Evolutionary conservation across 2,329 filamentous ascomycete species (phyloP).

Genomic region (Fusarium domesticum): DNA sequence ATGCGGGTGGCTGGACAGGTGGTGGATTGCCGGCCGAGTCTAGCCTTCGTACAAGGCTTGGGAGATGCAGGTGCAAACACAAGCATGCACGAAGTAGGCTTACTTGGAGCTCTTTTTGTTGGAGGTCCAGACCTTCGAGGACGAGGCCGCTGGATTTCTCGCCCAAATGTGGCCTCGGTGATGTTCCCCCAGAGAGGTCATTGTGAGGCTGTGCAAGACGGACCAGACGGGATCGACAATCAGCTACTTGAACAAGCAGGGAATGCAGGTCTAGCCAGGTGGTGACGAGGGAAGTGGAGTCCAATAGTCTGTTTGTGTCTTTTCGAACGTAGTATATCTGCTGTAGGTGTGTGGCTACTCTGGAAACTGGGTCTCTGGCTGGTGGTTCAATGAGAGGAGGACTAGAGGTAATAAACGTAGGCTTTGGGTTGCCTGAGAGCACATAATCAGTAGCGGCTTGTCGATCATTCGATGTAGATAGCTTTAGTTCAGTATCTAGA

Average conservation of each 20-base stretch:
- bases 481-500: not conserved
- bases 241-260: not conserved
- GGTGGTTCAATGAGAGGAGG: not conserved
- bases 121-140: not conserved
- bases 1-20: not conserved
- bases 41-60: not conserved
- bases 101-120: not conserved
- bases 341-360: not conserved
- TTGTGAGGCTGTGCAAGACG: not conserved
- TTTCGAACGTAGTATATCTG: not conserved
- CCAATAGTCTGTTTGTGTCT: not conserved
- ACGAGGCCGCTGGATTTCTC: not conserved
- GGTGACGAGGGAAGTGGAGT: not conserved
- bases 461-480: not conserved
- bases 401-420: not conserved
- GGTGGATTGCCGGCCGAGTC: not conserved
- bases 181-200: not conserved
- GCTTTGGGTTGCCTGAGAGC: not conserved
- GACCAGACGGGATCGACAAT: not conserved
- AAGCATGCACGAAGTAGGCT: not conserved
- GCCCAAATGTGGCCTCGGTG: not conserved
- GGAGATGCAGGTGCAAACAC: slow-evolving; percentile 1
- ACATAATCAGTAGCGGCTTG: not conserved
- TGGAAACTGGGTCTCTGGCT: not conserved
- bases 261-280: not conserved